phyloP scores from a whole-genome alignment of 116 monocot genomes.

The Iris pallida region DNA sequence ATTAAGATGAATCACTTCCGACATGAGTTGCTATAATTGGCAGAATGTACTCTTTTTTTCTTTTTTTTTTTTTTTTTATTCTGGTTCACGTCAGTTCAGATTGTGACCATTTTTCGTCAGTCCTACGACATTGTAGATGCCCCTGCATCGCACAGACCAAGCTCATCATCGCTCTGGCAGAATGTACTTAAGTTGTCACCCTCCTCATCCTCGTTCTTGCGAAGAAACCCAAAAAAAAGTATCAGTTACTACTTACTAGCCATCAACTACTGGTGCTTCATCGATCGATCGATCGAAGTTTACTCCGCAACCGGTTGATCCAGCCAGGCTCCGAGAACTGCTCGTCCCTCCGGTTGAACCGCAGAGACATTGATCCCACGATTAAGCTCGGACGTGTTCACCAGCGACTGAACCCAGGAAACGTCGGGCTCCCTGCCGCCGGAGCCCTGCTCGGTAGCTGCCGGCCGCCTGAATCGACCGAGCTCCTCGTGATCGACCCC shows the following conservation, averaged over 20 bases:
- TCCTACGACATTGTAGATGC: no score
- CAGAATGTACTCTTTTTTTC: no score
- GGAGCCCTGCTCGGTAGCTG: conserved; percentile 12
- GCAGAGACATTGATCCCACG: background rate
- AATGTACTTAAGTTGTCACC: no score
- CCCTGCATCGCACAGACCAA: no score
- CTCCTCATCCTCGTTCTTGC: background rate
- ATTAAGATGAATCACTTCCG: no score
- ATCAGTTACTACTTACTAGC: conserved; percentile 2
- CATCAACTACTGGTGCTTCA: background rate
- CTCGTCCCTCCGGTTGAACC: conserved; percentile 32
- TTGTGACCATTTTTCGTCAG: no score
- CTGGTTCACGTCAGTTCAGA: no score
- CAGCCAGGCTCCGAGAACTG: conserved; percentile 60
- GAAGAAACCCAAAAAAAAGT: conserved; percentile 2
- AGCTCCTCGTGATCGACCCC: conserved; percentile 43
- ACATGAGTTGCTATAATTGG: no score
- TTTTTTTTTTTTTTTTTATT: no score
- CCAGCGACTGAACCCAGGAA: conserved; percentile 72
- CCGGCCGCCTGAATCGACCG: conserved; percentile 4
- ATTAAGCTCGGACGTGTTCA: conserved; percentile 35
- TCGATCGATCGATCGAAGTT: no score
- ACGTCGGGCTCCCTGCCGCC: conserved; percentile 49
- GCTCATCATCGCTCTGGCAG: no score
- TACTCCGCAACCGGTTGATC: conserved; percentile 32